Percentiles rank a stretch among this genome's conserved stretches.
These are phyloP conservation scores for Mucor saturninus DNA, from an alignment of 371 early-diverging fungal species.

Conservation along the genomic window DNA sequence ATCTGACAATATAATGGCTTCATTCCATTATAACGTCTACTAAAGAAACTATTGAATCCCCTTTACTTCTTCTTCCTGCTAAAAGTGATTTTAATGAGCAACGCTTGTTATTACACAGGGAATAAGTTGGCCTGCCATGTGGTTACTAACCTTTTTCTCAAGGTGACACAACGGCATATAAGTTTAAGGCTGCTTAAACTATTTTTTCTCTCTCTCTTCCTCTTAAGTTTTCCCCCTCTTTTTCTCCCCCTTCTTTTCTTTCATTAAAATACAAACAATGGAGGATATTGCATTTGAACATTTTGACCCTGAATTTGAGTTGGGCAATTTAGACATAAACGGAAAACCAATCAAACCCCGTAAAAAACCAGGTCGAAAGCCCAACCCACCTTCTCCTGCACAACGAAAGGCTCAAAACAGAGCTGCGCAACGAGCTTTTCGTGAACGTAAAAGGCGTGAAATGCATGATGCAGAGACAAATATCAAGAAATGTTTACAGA, in stretches of 20 bases:
- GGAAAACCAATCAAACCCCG: slow-evolving; percentile 49
- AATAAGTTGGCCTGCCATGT: slow-evolving; percentile 4
- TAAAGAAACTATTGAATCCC: neutral
- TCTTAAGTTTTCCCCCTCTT: neutral
- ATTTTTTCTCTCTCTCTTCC: neutral
- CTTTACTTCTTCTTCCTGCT: no score
- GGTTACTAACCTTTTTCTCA: slow-evolving; percentile 10
- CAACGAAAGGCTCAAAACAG: slow-evolving; percentile 78
- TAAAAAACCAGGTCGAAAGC: slow-evolving; percentile 50
- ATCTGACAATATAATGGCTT: neutral
- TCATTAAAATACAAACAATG: slow-evolving; percentile 3
- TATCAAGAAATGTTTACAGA: slow-evolving; percentile 32
- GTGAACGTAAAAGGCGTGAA: slow-evolving; percentile 78
- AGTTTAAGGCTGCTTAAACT: neutral
- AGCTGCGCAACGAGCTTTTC: slow-evolving; percentile 77
- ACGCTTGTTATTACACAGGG: neutral
- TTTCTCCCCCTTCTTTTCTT: neutral
- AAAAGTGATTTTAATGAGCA: neutral
- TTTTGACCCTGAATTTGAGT: slow-evolving; percentile 49
- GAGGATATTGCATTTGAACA: slow-evolving; percentile 45
- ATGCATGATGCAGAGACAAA: slow-evolving; percentile 70
- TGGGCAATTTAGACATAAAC: slow-evolving; percentile 39
- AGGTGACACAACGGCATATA: slow-evolving; percentile 6
- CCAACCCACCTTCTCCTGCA: slow-evolving; percentile 56
- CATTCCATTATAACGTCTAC: neutral